These are phyloP conservation scores for Omphalea diandra DNA, from an alignment of 441 rosid genomes.

Conservation along the genomic window DNA sequence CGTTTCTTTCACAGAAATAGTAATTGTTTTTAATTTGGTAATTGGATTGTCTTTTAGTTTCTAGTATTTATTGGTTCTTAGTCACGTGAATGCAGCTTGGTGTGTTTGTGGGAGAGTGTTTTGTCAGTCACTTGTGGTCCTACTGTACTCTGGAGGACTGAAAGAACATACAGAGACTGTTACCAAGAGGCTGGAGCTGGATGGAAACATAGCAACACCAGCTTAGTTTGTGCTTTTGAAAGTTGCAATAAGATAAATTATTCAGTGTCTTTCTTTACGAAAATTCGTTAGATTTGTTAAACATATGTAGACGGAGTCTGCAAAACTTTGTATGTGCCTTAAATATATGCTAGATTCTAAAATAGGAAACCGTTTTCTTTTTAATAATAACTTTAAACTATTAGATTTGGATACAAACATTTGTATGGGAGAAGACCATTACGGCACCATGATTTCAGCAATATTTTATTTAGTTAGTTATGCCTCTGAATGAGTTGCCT, in stretches of 20 bases:
- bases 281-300: not conserved
- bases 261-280: too few relatives aligned
- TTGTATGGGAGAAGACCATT: not conserved
- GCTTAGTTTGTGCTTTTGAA: not conserved
- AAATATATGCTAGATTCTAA: not conserved
- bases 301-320: too few relatives aligned
- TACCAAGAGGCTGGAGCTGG: not conserved
- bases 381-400: not conserved
- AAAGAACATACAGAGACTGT: not conserved
- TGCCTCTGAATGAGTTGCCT: not conserved
- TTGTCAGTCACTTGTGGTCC: constrained; percentile 6
- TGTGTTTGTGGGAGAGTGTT: not conserved
- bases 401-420: not conserved
- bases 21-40: not conserved
- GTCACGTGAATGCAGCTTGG: not conserved
- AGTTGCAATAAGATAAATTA: too few relatives aligned
- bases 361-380: not conserved
- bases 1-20: not conserved
- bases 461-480: not conserved
- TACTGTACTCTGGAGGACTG: not conserved
- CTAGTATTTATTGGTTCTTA: not conserved
- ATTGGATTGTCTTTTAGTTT: not conserved
- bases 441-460: not conserved
- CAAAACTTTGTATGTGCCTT: not conserved
- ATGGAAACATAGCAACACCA: not conserved